Evolutionary conservation across 2,329 filamentous ascomycete genomes (phyloP).

Genomic region (Sordariomycetes sp.): DNA sequence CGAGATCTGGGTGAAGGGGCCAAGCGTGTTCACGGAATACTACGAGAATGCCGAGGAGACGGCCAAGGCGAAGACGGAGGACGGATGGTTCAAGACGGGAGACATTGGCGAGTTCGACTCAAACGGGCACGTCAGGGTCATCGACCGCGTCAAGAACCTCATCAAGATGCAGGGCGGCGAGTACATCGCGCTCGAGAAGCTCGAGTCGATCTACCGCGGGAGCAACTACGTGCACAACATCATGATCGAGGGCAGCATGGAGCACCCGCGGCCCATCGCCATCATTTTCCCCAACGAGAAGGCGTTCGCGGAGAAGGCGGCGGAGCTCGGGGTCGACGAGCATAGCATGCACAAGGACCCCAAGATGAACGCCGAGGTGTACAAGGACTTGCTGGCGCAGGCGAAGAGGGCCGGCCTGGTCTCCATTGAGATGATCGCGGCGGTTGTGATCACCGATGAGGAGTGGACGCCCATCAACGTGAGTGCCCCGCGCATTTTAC

Average conservation of each 20-base stretch:
- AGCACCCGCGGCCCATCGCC: slow-evolving; percentile 69
- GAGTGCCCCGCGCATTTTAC: slow-evolving; percentile 28
- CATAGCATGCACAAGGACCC: slow-evolving; percentile 56
- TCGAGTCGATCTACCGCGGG: slow-evolving; percentile 84
- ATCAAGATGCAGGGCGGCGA: slow-evolving; percentile 93
- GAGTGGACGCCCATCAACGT: slow-evolving; percentile 83
- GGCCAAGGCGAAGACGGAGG: slow-evolving; percentile 61
- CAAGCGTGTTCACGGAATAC: slow-evolving; percentile 66
- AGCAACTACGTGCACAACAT: slow-evolving; percentile 72
- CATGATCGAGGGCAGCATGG: slow-evolving; percentile 71
- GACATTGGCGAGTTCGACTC: slow-evolving; percentile 86
- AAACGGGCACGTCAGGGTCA: slow-evolving; percentile 72
- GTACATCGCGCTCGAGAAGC: slow-evolving; percentile 93
- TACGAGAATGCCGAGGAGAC: slow-evolving; percentile 83
- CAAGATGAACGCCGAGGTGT: slow-evolving; percentile 49
- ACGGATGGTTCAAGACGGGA: slow-evolving; percentile 95
- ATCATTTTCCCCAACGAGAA: slow-evolving; percentile 64
- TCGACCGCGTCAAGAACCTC: slow-evolving; percentile 96
- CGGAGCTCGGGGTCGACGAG: slow-evolving; percentile 51
- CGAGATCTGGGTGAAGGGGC: slow-evolving; percentile 82
- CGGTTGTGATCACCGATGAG: slow-evolving; percentile 69
- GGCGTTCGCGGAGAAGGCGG: slow-evolving; percentile 48
- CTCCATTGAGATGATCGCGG: slow-evolving; percentile 64
- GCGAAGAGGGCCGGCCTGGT: slow-evolving; percentile 57
- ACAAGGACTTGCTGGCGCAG: slow-evolving; percentile 57